phyloP scores from a whole-genome alignment of 1,284 basidiomycete genomes.

The Phenoliferia sp. region DNA sequence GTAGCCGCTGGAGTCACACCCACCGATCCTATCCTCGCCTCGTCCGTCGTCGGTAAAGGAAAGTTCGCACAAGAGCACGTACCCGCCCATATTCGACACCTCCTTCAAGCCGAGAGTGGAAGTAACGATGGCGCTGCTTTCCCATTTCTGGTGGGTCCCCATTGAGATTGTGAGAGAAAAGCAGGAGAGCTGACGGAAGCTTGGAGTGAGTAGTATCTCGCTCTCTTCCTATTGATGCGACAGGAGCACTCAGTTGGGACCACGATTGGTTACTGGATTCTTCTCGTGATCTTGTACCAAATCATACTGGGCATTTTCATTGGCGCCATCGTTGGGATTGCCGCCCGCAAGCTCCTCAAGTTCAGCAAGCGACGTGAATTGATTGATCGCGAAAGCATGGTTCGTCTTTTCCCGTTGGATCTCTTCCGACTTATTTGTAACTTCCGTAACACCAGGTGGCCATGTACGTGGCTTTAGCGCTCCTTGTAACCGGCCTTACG shows the following conservation, averaged over 20 bases:
- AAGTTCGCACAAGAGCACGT: slow-evolving; percentile 99
- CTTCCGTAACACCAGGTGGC: slow-evolving; percentile 49
- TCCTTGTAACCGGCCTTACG: slow-evolving; percentile 73
- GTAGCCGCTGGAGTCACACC: slow-evolving; percentile 93
- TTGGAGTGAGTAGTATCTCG: slow-evolving; percentile 62
- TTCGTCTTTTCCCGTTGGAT: background rate
- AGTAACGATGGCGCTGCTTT: slow-evolving; percentile 77
- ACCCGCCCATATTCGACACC: slow-evolving; percentile 87
- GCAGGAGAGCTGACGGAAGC: background rate
- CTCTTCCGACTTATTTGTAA: background rate
- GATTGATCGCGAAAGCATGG: slow-evolving; percentile 63
- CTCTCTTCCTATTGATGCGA: slow-evolving; percentile 78
- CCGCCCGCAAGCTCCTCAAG: slow-evolving; percentile 89
- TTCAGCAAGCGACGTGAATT: slow-evolving; percentile 84
- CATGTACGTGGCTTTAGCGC: slow-evolving; percentile 72
- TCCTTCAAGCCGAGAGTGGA: slow-evolving; percentile 88
- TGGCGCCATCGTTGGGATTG: slow-evolving; percentile 71
- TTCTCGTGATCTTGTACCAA: slow-evolving; percentile 65
- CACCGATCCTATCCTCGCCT: slow-evolving; percentile 71
- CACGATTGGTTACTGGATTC: slow-evolving; percentile 65
- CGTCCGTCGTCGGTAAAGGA: slow-evolving; percentile 72
- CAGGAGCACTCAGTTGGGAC: slow-evolving; percentile 61
- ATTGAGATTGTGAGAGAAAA: background rate
- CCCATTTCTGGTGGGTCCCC: slow-evolving; percentile 64
- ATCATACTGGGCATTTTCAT: slow-evolving; percentile 74